A percentile compares a stretch with the other conserved stretches of the same genome.
Evolutionary conservation across 495 filamentous ascomycete genomes (phyloP).

Genomic region (Penicillium pancosmium): DNA sequence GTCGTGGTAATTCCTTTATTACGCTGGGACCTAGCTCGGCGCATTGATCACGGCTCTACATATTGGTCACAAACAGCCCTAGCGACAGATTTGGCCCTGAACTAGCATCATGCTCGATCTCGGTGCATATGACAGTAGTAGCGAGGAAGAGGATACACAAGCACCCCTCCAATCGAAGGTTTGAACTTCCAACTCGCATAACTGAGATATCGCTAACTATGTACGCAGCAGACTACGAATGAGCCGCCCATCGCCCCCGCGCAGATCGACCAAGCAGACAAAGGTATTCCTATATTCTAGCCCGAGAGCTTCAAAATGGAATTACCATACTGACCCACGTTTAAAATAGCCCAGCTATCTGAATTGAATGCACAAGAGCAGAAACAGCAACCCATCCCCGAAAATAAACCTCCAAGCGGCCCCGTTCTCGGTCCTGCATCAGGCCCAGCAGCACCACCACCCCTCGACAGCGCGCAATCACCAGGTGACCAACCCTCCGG

Average conservation of each 20-base stretch:
- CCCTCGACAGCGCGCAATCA: conserved; percentile 26
- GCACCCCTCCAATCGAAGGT: conserved; percentile 26
- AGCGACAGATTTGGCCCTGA: background rate
- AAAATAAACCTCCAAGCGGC: conserved; percentile 31
- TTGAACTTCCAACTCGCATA: background rate
- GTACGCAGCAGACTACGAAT: conserved; percentile 2
- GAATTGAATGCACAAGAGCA: background rate
- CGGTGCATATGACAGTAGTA: conserved; percentile 75
- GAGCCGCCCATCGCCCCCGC: background rate
- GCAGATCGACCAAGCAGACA: conserved; percentile 8
- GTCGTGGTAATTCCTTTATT: background rate
- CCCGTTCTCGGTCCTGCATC: conserved; percentile 51
- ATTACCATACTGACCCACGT: background rate
- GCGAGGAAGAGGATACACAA: conserved; percentile 63
- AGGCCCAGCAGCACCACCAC: conserved; percentile 45
- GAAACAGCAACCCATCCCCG: background rate
- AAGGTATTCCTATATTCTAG: conserved; percentile 20
- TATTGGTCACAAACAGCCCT: background rate
- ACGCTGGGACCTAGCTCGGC: background rate
- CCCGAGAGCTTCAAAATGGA: background rate
- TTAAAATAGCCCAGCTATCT: background rate
- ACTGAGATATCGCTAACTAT: background rate
- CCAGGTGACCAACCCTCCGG: conserved; percentile 17
- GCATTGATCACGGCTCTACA: background rate
- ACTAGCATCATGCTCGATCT: conserved; percentile 61